These are phyloP conservation scores for Schizopora paradoxa DNA, from an alignment of 1,284 basidiomycete species.

Conservation along the genomic window DNA sequence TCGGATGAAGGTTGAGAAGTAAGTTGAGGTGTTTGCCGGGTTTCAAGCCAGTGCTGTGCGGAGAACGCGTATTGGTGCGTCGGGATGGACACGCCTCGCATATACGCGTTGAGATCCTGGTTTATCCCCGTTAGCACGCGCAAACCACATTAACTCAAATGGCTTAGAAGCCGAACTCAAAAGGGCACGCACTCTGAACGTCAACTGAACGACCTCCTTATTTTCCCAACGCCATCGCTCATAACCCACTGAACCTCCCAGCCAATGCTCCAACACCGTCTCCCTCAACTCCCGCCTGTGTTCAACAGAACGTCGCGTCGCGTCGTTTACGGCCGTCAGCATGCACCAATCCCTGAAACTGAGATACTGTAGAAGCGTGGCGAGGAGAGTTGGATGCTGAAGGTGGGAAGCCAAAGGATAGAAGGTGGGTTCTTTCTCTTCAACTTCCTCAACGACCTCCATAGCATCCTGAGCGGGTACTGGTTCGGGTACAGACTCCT, in stretches of 20 bases:
- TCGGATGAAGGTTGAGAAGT: conserved; percentile 33
- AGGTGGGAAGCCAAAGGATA: conserved; percentile 53
- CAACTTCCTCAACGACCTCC: conserved; percentile 13
- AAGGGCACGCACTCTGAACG: conserved; percentile 45
- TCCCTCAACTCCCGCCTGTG: conserved; percentile 51
- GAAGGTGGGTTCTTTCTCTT: conserved; percentile 32
- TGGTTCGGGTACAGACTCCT: conserved; percentile 19
- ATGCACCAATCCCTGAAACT: conserved; percentile 64
- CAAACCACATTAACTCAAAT: conserved; percentile 2
- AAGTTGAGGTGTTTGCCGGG: conserved; percentile 32
- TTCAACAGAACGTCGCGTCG: conserved; percentile 43
- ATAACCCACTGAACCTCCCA: conserved; percentile 69
- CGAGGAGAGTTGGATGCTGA: conserved; percentile 42
- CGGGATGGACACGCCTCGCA: conserved; percentile 71
- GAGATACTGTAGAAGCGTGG: conserved; percentile 48
- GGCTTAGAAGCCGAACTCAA: background rate
- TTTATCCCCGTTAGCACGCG: conserved; percentile 11
- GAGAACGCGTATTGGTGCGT: conserved; percentile 61
- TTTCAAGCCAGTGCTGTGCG: conserved; percentile 49
- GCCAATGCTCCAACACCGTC: conserved; percentile 57
- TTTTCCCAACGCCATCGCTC: conserved; percentile 54
- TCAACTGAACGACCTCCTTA: conserved; percentile 53
- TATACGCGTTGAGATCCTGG: conserved; percentile 71
- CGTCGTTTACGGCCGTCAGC: conserved; percentile 49
- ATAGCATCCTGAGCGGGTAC: conserved; percentile 22